Percentiles rank a stretch among this genome's conserved stretches.
Conservation (phyloP, 768 basidiomycete species). For the Dioszegia hungarica region DNA sequence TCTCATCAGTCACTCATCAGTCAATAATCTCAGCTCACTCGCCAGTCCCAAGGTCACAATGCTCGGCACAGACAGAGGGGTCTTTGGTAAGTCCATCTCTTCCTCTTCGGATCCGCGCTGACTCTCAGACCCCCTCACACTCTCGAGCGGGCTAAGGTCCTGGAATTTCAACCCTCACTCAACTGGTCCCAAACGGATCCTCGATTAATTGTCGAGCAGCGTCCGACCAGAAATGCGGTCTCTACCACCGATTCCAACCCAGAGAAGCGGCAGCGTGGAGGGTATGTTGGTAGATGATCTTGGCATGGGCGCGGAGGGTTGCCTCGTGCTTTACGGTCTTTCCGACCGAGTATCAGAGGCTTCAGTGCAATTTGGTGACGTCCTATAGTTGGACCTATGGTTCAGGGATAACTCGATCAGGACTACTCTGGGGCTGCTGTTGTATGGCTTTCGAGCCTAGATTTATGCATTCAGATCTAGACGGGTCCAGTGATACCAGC, state of each 20-base stretch:
- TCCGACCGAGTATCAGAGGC: slow-evolving; percentile 33
- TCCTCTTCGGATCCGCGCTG: not conserved
- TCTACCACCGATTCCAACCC: slow-evolving; percentile 10
- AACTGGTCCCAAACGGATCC: slow-evolving; percentile 43
- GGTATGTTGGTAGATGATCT: slow-evolving; percentile 32
- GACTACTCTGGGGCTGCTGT: slow-evolving; percentile 50
- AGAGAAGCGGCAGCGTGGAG: slow-evolving; percentile 41
- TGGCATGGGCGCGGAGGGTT: slow-evolving; percentile 48
- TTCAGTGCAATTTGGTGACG: slow-evolving; percentile 52
- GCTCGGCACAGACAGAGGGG: slow-evolving; percentile 42
- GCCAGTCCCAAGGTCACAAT: slow-evolving; percentile 51
- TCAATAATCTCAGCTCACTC: no score
- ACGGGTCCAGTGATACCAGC: not conserved
- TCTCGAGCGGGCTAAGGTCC: slow-evolving; percentile 50
- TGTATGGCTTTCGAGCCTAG: slow-evolving; percentile 47
- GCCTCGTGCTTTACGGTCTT: slow-evolving; percentile 28
- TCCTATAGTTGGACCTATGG: slow-evolving; percentile 10
- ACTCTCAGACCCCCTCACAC: slow-evolving; percentile 13
- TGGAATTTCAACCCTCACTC: slow-evolving; percentile 48
- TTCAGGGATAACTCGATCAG: slow-evolving; percentile 49
- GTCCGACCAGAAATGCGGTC: slow-evolving; percentile 50
- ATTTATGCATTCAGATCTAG: slow-evolving; percentile 5
- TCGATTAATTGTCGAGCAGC: slow-evolving; percentile 35
- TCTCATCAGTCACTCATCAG: no score
- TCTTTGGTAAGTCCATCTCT: no score